Conservation (phyloP, 2,329 filamentous ascomycete genomes). For the Pseudogymnoascus sp. region DNA sequence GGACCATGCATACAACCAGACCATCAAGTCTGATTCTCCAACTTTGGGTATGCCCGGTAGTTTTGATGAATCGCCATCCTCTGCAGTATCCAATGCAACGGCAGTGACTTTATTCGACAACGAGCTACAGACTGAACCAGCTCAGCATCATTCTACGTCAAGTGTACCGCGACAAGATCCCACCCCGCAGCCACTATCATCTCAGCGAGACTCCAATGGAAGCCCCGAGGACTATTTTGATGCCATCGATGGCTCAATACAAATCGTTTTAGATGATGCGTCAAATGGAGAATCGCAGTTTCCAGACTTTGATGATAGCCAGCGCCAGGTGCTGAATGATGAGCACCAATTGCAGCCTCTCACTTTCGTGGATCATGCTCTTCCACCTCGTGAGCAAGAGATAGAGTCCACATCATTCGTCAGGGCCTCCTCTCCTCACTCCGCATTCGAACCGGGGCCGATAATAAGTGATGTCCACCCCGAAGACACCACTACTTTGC, state of each 20-base stretch:
- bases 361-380: background rate
- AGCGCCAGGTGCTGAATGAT: background rate
- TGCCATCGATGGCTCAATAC: constrained; percentile 18
- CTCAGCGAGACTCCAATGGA: constrained; percentile 13
- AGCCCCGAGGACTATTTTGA: constrained; percentile 10
- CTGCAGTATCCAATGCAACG: constrained; percentile 52
- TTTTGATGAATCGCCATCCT: constrained; percentile 49
- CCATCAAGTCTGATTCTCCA: constrained; percentile 45
- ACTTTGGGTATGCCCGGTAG: constrained; percentile 59
- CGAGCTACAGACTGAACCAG: constrained; percentile 57
- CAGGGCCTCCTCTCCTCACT: background rate
- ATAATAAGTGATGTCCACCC: background rate
- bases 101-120: constrained; percentile 63
- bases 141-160: constrained; percentile 17
- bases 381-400: background rate
- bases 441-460: background rate
- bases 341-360: background rate
- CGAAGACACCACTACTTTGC: background rate
- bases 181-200: constrained; percentile 20
- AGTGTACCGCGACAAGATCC: constrained; percentile 7
- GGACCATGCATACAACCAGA: too few relatives aligned
- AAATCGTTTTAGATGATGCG: constrained; percentile 21
- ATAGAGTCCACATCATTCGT: background rate
- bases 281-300: constrained; percentile 16
- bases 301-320: background rate